Percentiles rank a stretch among this genome's conserved stretches.
These are phyloP conservation scores for Candida railenensis DNA, from an alignment of 805 yeast genomes.

Conservation along the genomic window DNA sequence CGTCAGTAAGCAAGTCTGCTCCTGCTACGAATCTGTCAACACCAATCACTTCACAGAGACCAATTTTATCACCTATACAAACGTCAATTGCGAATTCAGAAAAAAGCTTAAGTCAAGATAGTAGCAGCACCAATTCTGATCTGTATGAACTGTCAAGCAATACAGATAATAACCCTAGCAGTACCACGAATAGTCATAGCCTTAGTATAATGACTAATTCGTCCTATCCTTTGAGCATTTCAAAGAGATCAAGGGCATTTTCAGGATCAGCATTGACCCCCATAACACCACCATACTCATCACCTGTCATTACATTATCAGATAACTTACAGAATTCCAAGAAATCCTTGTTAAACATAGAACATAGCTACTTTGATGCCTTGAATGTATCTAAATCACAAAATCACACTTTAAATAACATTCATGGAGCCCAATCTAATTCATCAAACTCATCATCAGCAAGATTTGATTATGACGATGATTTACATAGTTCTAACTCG, in stretches of 20 bases:
- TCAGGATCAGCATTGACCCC: constrained; percentile 25
- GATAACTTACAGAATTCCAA: constrained; percentile 31
- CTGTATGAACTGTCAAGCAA: background rate
- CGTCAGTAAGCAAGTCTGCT: constrained; percentile 9
- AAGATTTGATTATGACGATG: background rate
- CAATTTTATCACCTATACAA: constrained; percentile 4
- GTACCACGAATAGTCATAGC: background rate
- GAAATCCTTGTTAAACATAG: constrained; percentile 27
- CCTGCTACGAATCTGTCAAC: constrained; percentile 9
- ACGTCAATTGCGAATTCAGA: background rate
- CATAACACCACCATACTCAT: constrained; percentile 31
- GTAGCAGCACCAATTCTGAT: constrained; percentile 1
- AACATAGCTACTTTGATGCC: constrained; percentile 34
- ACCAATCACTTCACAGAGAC: constrained; percentile 3
- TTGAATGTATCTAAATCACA: constrained; percentile 11
- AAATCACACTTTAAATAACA: background rate
- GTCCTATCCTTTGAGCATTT: background rate
- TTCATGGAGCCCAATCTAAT: background rate
- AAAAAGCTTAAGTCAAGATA: constrained; percentile 3
- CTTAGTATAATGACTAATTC: constrained; percentile 3
- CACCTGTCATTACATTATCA: constrained; percentile 38
- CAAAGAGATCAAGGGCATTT: constrained; percentile 19
- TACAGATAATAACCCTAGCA: background rate
- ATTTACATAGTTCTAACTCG: background rate
- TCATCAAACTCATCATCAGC: background rate